These are phyloP conservation scores for Claviceps maximensis DNA, from an alignment of 2,329 filamentous ascomycete genomes.

Conservation along the genomic window DNA sequence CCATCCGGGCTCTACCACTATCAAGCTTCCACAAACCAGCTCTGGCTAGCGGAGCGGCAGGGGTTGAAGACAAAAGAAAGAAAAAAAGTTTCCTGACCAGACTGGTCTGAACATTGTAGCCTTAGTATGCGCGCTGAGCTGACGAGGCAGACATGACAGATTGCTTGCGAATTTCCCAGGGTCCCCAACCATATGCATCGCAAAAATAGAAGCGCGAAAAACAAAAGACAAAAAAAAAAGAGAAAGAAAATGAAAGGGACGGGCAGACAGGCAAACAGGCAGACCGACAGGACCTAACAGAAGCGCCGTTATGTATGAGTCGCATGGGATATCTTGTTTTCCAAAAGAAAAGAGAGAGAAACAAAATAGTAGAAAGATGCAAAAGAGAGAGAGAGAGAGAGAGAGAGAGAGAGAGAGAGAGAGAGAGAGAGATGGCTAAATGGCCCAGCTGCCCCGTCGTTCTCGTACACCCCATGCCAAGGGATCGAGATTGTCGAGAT, in stretches of 20 bases:
- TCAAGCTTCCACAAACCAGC: background rate
- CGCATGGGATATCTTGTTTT: background rate
- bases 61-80: background rate
- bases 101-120: too few species aligned
- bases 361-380: background rate
- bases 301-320: background rate
- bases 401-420: background rate
- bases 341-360: background rate
- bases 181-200: background rate
- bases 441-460: slow-evolving; percentile 59
- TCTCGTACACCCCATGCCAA: slow-evolving; percentile 56
- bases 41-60: background rate
- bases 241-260: too few species aligned
- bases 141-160: background rate
- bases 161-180: background rate
- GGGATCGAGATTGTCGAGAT: slow-evolving; percentile 47
- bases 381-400: background rate
- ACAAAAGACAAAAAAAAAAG: background rate
- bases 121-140: background rate
- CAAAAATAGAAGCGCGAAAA: background rate
- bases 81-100: background rate
- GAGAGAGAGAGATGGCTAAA: slow-evolving; percentile 23
- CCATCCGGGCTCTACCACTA: background rate
- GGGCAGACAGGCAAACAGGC: too few species aligned
- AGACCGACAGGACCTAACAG: background rate